Conservation (phyloP, 129 eudicot genomes). For the Ambrosia artemisiifolia region DNA sequence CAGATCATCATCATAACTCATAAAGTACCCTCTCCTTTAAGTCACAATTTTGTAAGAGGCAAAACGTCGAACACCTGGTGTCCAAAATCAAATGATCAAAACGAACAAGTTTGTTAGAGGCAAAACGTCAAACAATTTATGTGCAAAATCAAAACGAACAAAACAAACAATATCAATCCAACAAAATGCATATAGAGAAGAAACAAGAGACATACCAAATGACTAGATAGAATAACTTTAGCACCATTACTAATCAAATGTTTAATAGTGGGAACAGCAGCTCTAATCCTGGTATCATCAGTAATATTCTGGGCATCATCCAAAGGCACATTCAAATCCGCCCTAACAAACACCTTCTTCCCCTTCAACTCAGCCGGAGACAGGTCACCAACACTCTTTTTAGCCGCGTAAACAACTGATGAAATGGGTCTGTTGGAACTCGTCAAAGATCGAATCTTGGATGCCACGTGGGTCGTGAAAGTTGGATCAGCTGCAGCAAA, state of each 20-base stretch:
- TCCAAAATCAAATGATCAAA: neutral
- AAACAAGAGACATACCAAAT: conserved; percentile 41
- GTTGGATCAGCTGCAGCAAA: conserved; percentile 48
- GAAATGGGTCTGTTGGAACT: conserved; percentile 38
- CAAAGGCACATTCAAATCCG: conserved; percentile 59
- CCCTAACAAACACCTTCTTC: conserved; percentile 65
- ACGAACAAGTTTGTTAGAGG: neutral
- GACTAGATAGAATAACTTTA: conserved; percentile 67
- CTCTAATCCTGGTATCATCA: conserved; percentile 67
- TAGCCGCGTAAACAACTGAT: conserved; percentile 52
- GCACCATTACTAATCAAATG: conserved; percentile 56
- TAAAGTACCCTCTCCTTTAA: neutral
- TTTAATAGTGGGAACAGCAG: conserved; percentile 66
- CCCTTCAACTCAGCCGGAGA: conserved; percentile 65
- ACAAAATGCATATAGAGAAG: no score
- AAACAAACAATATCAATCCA: neutral
- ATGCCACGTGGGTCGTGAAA: conserved; percentile 50
- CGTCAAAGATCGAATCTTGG: conserved; percentile 49
- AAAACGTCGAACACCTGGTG: neutral
- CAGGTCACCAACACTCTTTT: conserved; percentile 86
- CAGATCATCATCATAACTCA: no score
- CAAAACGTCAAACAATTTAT: neutral
- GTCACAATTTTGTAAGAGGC: neutral
- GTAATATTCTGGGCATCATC: conserved; percentile 60
- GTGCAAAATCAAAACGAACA: neutral